A percentile compares a stretch with the other conserved stretches of the same genome.
Evolutionary conservation across 257 asterid species (phyloP).

Genomic region (Salvia miltiorrhiza): DNA sequence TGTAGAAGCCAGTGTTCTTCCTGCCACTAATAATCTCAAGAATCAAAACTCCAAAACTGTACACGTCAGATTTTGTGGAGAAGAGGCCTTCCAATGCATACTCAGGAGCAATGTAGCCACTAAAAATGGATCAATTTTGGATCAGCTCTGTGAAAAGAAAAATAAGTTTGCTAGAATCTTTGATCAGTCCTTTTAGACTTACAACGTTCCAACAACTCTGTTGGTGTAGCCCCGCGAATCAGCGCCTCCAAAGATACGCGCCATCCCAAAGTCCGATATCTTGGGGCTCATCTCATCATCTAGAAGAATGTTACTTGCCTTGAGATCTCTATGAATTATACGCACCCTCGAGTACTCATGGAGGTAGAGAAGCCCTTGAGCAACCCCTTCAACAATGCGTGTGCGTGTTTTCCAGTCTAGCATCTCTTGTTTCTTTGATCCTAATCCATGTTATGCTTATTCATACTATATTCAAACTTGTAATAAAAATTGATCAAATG

Average conservation of each 20-base stretch:
- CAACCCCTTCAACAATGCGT: slow-evolving; percentile 41
- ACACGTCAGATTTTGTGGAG: slow-evolving; percentile 46
- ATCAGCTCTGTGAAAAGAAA: too few species aligned
- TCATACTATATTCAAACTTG: neutral
- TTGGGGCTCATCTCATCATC: slow-evolving; percentile 44
- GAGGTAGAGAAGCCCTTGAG: slow-evolving; percentile 48
- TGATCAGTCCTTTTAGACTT: slow-evolving; percentile 10
- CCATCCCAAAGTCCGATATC: slow-evolving; percentile 55
- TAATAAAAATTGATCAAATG: too few species aligned
- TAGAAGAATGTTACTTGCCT: slow-evolving; percentile 38
- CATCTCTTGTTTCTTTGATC: slow-evolving; percentile 10
- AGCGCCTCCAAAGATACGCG: slow-evolving; percentile 34
- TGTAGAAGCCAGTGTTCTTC: slow-evolving; percentile 41
- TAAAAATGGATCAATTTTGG: neutral
- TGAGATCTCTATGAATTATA: slow-evolving; percentile 39
- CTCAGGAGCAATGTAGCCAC: slow-evolving; percentile 55
- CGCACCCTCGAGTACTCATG: slow-evolving; percentile 42
- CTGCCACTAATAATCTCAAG: slow-evolving; percentile 51
- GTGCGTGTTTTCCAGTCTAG: slow-evolving; percentile 37
- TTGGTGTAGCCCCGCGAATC: slow-evolving; percentile 4
- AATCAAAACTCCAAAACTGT: slow-evolving; percentile 42
- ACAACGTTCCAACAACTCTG: slow-evolving; percentile 43
- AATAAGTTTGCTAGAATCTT: too few species aligned
- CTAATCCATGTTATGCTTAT: slow-evolving; percentile 16
- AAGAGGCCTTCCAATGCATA: slow-evolving; percentile 41